Base-by-base conservation (phyloP, 129 eudicot genomes). In the Tanacetum coccineum region DNA sequence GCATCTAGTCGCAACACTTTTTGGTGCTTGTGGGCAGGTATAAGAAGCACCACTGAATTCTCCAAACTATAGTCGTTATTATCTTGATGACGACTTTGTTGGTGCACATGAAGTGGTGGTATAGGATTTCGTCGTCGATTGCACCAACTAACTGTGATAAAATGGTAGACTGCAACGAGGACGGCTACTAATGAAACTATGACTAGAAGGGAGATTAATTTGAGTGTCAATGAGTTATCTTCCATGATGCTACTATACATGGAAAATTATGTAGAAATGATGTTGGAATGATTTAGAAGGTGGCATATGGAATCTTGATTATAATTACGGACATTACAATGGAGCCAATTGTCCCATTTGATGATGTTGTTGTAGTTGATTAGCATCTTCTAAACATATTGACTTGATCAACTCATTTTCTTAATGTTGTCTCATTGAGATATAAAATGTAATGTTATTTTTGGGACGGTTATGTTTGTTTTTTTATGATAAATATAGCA, bases 21-120 rank as follows among this genome's bases (percentile, higher is more conserved):
- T 32, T 73, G 81, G 45, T 75, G 81, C 48, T 84, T 84, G 60
- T 77, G 81, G 45, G 89, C 50, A 0, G 89, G 89, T 11, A 84
- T 74, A 65, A 84, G 83, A 36, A 78, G 81, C 6, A 76, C 81
- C 13, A 81, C 59, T 0, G 89, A 84, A 36, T 78, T 79, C 59
- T 84, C 89, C 21, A 84, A 40, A 73, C 86, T 78, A 2, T 51
- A 59, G 47, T 55, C 66, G 4, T 26, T 63, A n/a, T 26, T 63
- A n/a, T 70, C 62, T 5, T 63, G 72, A 13, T 19, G 67, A 30
- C 10, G 67, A 14, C 47, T 55, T 30, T 19, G 76, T 17, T 63
- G 76, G 39, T 70, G 76, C 30, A 52, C 70, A 6, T 69, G 72
- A 8, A 28, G 62, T 20, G 62, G 72, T 8, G 72, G 71, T 10